Evolutionary conservation across 23 red algal genomes (phyloP), one percentile per base, ranked within the genome.

Genomic region (Gracilaria gracilis): DNA sequence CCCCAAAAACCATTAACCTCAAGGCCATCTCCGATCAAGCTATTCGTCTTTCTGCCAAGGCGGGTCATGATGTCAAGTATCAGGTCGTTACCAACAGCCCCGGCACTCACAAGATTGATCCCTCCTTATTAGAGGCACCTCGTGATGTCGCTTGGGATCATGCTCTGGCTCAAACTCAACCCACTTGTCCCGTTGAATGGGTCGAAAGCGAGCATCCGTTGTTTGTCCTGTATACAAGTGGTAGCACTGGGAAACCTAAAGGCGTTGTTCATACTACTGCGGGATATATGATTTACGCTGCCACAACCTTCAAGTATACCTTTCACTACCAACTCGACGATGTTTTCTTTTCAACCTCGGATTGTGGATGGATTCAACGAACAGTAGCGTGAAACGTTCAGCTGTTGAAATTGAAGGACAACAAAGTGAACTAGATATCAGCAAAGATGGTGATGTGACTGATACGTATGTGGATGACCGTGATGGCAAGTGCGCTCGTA

Each of bases 281-380:
- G 29, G 97, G 97, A 35, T 99, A 99, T 81, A 95, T 99, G 93
- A 75, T 99, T 0, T 88, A 93, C 79, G 74, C 93, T 20, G 97
- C 93, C 0, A 92, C 85, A 8, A 99, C 93, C n/a, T n/a, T n/a
- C n/a, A n/a, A n/a, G n/a, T n/a, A n/a, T n/a, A n/a, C n/a, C n/a
- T n/a, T n/a, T n/a, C 88, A 99, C 72, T 94, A 96, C 83, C 94
- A 94, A 9, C 89, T 80, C 17, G 86, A 82, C 0, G 97, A 99
- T 42, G 94, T 99, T 23, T 99, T 95, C 62, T 99, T 99, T 61
- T 99, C 93, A 51, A 99, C 97, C 16, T 91, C 94, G 7, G 97
- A 99, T 83, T 99, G 97, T 82, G 97, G 97, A 21, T 99, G 97
- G 97, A 99, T 99, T 76, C n/a, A n/a, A n/a, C n/a, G n/a, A n/a